Percentiles rank a stretch among this genome's conserved stretches.
Conservation (phyloP, 2,329 filamentous ascomycete species). For the Fonsecaea multimorphosa region DNA sequence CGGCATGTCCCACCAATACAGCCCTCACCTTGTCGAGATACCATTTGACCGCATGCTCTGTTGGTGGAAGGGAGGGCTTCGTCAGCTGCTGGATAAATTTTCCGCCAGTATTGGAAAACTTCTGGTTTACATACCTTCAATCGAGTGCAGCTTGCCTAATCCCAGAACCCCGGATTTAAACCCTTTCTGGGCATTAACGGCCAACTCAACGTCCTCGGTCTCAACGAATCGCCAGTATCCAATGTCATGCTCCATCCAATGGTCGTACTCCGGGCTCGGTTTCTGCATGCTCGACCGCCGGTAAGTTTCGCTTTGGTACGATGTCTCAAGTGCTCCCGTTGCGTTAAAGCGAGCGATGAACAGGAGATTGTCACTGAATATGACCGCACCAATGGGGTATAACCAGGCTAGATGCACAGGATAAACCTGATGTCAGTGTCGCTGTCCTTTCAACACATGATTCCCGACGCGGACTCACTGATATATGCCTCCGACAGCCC, state of each 20-base stretch:
- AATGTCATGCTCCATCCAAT: conserved; percentile 37
- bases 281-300: conserved; percentile 32
- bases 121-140: conserved; percentile 27
- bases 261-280: conserved; percentile 33
- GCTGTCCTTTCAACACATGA: not conserved
- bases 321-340: conserved; percentile 32
- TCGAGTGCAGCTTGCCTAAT: conserved; percentile 29
- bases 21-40: conserved; percentile 34
- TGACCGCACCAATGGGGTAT: conserved; percentile 32
- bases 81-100: conserved; percentile 15
- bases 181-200: conserved; percentile 35
- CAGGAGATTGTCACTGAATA: conserved; percentile 36
- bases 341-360: conserved; percentile 37
- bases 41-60: conserved; percentile 37
- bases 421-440: not conserved
- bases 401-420: conserved; percentile 27
- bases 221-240: conserved; percentile 36
- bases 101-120: not conserved
- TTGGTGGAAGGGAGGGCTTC: not conserved
- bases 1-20: conserved; percentile 31
- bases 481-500: conserved; percentile 34
- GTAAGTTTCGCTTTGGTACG: conserved; percentile 37
- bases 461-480: not conserved
- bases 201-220: conserved; percentile 35
- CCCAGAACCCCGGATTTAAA: conserved; percentile 34